These are phyloP conservation scores for Globisporangium alternatum DNA, from an alignment of 352 stramenopile species.

Conservation along the genomic window DNA sequence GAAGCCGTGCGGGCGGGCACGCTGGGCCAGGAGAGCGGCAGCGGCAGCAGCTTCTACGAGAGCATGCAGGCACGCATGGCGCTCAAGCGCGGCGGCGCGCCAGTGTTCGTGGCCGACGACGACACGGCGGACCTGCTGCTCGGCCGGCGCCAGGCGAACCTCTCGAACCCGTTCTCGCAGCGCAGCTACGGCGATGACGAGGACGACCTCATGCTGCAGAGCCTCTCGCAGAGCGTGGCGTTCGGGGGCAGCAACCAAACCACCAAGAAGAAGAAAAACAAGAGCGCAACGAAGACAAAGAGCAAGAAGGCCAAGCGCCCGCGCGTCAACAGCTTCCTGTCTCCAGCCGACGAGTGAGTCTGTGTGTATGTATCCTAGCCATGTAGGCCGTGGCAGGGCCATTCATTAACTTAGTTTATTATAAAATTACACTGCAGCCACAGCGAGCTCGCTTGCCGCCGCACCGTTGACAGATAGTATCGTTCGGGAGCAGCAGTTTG, in stretches of 20 bases:
- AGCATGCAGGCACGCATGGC: constrained; percentile 47
- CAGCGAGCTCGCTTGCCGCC: not conserved
- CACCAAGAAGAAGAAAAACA: constrained; percentile 15
- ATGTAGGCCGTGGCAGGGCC: no score
- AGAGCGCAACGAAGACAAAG: no score
- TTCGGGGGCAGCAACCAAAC: constrained; percentile 24
- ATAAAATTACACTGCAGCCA: constrained; percentile 3
- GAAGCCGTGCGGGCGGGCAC: constrained; percentile 27
- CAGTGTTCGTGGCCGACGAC: constrained; percentile 25
- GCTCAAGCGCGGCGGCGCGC: constrained; percentile 35
- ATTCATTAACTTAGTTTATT: constrained; percentile 4
- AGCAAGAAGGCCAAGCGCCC: not conserved
- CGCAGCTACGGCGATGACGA: constrained; percentile 42
- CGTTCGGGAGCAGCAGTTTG: not conserved
- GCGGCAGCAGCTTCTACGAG: constrained; percentile 15
- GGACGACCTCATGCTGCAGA: constrained; percentile 77
- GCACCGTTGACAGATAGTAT: not conserved
- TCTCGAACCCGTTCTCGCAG: constrained; percentile 44
- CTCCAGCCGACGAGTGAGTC: constrained; percentile 1
- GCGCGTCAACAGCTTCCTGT: constrained; percentile 16
- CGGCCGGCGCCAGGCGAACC: constrained; percentile 32
- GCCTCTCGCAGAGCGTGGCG: constrained; percentile 57
- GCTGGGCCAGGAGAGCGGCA: constrained; percentile 18
- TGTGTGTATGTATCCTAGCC: not conserved
- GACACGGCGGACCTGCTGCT: constrained; percentile 52